Evolutionary conservation across 2,329 filamentous ascomycete genomes (phyloP), one percentile per base, ranked within the genome.

Genomic region (Colletotrichum sidae): DNA sequence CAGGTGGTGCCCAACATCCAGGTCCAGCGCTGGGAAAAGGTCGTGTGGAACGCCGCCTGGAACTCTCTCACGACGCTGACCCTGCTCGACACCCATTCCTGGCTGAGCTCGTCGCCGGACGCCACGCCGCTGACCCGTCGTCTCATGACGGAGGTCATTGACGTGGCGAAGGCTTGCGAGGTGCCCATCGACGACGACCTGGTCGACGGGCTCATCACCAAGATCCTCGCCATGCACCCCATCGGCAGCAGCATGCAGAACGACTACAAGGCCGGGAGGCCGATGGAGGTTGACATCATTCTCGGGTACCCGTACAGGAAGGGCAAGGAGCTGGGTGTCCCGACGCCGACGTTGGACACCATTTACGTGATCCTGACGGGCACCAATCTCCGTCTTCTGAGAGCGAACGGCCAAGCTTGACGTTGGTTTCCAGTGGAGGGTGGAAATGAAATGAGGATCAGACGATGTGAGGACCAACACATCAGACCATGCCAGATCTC

Each of bases 241-340:
- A 78, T 80, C 37, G 72, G 76, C 12, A 81, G 79, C 54, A 84
- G 82, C 67, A 90, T 90, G 88, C 80, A 85, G 49, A 76, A 83
- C 13, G 88, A 90, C 72, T 87, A 82, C 74, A 83, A 86, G 69
- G 78, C 80, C 15, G 85, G 85, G 0, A 82, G 82, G 68, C 80
- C 79, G 8, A 85, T 90, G 85, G 88, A 90, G 71, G 76, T 90
- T 56, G 88, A 90, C 55, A 84, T 88, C 5, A 88, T 90, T 55
- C 71, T 90, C 11, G 87, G 88, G 0, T 88, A 88, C 70, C 85
- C 87, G 3, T 82, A 88, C 6, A 76, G 79, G 58, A 83, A 87
- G 61, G 88, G 84, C 0, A 79, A 80, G 63, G 82, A 84, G 70
- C 78, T 85, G 41, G 86, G 85, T 0, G 76, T 87, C 8, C 78